Evolutionary conservation across 768 basidiomycete genomes (phyloP), one percentile per base, ranked within the genome.

Genomic region (Xerocomellus intermedius): DNA sequence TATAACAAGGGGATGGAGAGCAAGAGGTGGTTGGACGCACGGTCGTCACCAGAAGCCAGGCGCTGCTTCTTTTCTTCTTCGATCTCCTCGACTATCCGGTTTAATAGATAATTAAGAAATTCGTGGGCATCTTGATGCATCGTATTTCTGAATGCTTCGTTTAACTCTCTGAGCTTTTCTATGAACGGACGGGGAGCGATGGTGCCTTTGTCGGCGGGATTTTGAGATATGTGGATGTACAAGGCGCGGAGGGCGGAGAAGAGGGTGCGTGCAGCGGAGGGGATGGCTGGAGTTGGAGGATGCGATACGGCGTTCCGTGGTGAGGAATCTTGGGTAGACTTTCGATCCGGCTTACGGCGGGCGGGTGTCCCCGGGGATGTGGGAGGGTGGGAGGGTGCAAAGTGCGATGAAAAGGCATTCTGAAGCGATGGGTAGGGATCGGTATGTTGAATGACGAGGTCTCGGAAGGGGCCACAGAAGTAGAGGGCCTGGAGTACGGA

Each of bases 111-210:
- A 69, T 95, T 97, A 39, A 98, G 78, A 71, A 99, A 98, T 73
- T 99, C 97, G 73, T 98, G 97, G 3, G 97, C 97, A 70, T 99
- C 97, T 69, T 99, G 97, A 69, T 99, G 97, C 82, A 90, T 89
- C 16, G 90, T 87, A 36, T 86, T 86, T 45, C 93, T 82, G 67
- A 98, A 99, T 43, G 87, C 78, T 64, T 94, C 92, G 71, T 98
- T 98, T 64, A 92, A 79, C 65, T 94, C 86, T 73, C 91, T 92
- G 63, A 98, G 82, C 69, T 96, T 96, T 66, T 93, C 87, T 68
- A 99, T 88, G 72, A 99, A 91, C 22, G 89, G 89, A 53, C 87
- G 84, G 2, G 97, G 97, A 2, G 93, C 82, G 39, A 98, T 82
- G 9, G 90, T 90, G 55, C 96, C 96, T 66, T 86, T 85, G 69